Base-by-base conservation (phyloP, 208 protist genomes). In the Angomonas desouzai region DNA sequence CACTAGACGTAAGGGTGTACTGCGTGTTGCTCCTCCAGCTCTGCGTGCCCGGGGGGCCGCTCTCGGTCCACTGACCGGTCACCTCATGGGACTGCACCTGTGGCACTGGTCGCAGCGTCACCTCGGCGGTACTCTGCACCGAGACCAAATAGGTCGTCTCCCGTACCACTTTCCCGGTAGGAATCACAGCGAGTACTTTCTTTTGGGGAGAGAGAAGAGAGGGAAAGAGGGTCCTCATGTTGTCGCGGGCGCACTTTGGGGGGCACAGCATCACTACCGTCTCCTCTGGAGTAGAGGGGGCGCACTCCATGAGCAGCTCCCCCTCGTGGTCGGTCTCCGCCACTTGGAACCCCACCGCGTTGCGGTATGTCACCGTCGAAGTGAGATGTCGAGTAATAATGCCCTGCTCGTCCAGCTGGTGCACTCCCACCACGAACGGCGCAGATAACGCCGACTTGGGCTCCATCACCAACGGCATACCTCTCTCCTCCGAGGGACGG, bases 1-100 rank as follows among this genome's bases (percentile, higher is more conserved):
- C 81, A 57, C 66, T 71, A 2, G 85, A 81, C 53, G 80, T 91
- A 28, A 97, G 66, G 55, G 92, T 85, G 64, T 81, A 95, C 74
- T 94, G 87, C 36, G 72, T 81, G 77, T 94, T 95, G 70, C 93
- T 73, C 66, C 91, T 77, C 89, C 91, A 97, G 28, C 66, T 81
- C 48, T 62, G 60, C 22, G 64, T 78, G 16, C 43, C 51, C 2
- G 91, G 89, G 0, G 70, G 36, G 16, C 91, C 87, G 23, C 83
- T 78, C 0, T 62, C 55, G 11, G 66, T 68, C 91, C 91, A 96
- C 55, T 59, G 68, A 0, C 86, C 85, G 10, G 20, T 20, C n/a
- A 92, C 69, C 3, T 20, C 20, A 23, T 69, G 68, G n/a, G 48
- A 61, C 51, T 29, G 22, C 25, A 23, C 11, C 30, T 57, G 28